A percentile compares a stretch with the other conserved stretches of the same genome.
These are phyloP conservation scores for Globisporangium sylvaticum DNA, from an alignment of 352 stramenopile species.

Conservation along the genomic window DNA sequence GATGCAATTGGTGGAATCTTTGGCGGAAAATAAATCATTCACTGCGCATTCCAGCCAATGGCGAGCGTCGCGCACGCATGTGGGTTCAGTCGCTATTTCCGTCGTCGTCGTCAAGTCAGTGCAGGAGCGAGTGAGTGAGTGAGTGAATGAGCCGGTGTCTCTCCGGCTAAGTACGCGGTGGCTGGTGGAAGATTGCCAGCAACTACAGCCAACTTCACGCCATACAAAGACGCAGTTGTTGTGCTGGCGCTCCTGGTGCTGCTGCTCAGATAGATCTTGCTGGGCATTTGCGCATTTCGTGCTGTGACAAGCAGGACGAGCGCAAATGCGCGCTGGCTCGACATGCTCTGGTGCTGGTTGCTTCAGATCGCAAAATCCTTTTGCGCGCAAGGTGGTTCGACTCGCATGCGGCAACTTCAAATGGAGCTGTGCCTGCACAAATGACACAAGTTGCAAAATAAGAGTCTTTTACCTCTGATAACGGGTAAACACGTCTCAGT, in stretches of 20 bases:
- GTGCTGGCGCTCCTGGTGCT: neutral
- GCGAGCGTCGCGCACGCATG: neutral
- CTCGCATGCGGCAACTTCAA: neutral
- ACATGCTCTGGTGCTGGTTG: neutral
- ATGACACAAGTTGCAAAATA: neutral
- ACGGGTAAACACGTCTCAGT: neutral
- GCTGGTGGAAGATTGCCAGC: neutral
- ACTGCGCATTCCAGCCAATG: conserved; percentile 5
- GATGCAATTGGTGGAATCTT: neutral
- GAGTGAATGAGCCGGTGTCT: neutral
- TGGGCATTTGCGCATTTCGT: neutral
- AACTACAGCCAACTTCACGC: neutral
- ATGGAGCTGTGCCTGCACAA: neutral
- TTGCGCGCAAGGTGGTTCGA: neutral
- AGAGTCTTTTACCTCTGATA: neutral
- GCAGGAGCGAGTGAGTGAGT: too few species aligned
- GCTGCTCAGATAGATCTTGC: neutral
- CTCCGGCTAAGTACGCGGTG: neutral
- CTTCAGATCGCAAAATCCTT: neutral
- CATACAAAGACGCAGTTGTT: neutral
- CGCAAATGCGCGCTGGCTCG: neutral
- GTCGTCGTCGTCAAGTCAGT: conserved; percentile 2
- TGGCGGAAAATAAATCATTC: conserved; percentile 10
- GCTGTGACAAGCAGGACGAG: neutral
- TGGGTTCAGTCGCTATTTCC: conserved; percentile 11